Evolutionary conservation across 169 alveolate species (phyloP).

Genomic region (Cyclospora cayetanensis): DNA sequence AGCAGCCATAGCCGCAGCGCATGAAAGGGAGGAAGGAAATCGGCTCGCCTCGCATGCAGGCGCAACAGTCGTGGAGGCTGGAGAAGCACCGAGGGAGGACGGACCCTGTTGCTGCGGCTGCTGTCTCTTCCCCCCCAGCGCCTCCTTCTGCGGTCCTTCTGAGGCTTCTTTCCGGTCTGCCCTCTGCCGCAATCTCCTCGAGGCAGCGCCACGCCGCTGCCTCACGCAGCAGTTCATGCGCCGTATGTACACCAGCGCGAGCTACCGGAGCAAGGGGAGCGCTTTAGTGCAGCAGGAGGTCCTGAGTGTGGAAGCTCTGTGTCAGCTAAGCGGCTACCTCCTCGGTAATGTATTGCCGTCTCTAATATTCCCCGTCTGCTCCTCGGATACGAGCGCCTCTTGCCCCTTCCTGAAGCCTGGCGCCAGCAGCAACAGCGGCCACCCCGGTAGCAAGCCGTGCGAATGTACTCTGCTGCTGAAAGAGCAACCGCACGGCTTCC

Average conservation of each 20-base stretch:
- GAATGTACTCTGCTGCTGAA: not conserved
- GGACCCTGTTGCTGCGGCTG: constrained; percentile 4
- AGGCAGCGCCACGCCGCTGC: constrained; percentile 4
- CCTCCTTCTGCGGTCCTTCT: not conserved
- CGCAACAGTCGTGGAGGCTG: too few species aligned
- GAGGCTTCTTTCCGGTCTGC: not conserved
- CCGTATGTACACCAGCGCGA: not conserved
- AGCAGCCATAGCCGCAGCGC: too few species aligned
- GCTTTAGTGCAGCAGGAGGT: not conserved
- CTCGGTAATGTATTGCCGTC: not conserved
- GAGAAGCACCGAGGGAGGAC: too few species aligned
- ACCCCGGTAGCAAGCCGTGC: not conserved
- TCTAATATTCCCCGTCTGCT: not conserved
- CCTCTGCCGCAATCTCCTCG: not conserved
- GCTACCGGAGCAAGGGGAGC: not conserved
- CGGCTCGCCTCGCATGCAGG: too few species aligned
- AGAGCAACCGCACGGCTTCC: not conserved
- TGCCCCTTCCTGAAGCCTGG: not conserved
- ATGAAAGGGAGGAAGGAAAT: too few species aligned
- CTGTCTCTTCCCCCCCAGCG: not conserved
- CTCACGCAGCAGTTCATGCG: not conserved
- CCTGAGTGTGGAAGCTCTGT: not conserved
- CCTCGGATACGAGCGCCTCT: not conserved
- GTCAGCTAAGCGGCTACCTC: not conserved
- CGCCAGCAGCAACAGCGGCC: not conserved